phyloP scores from a whole-genome alignment of 306 rosid species.

The Fragaria vesca region DNA sequence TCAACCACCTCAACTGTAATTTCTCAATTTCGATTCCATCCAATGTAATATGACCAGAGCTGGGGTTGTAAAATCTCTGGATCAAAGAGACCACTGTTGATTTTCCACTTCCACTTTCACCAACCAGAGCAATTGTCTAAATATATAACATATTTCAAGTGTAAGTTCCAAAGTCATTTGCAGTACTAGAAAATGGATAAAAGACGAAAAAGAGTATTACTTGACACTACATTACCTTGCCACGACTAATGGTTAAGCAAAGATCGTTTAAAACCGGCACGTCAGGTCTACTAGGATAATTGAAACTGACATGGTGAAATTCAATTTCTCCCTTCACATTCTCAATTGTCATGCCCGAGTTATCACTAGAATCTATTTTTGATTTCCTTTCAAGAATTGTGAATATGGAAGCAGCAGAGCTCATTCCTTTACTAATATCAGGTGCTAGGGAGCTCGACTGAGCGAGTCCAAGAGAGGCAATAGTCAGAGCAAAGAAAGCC shows the following conservation, averaged over 20 bases:
- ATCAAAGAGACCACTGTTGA: conserved; percentile 70
- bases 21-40: conserved; percentile 60
- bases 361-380: conserved; percentile 51
- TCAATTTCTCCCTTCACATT: conserved; percentile 61
- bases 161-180: conserved; percentile 9
- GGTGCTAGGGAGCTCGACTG: conserved; percentile 52
- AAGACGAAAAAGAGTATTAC: background rate
- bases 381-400: conserved; percentile 62
- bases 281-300: conserved; percentile 63
- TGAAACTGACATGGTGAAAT: conserved; percentile 59
- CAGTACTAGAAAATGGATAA: background rate
- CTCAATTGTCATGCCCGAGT: conserved; percentile 42
- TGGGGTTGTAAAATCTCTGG: conserved; percentile 71
- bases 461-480: conserved; percentile 52
- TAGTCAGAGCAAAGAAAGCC: conserved; percentile 63
- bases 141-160: background rate
- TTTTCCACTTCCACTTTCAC: conserved; percentile 89
- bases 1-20: conserved; percentile 65
- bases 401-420: conserved; percentile 58
- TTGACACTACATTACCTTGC: conserved; percentile 46
- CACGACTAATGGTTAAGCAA: conserved; percentile 55
- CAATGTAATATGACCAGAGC: conserved; percentile 58
- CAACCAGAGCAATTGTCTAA: conserved; percentile 75
- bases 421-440: conserved; percentile 55
- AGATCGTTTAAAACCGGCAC: conserved; percentile 57